phyloP scores from a whole-genome alignment of 306 rosid species.

The Malus sylvestris region DNA sequence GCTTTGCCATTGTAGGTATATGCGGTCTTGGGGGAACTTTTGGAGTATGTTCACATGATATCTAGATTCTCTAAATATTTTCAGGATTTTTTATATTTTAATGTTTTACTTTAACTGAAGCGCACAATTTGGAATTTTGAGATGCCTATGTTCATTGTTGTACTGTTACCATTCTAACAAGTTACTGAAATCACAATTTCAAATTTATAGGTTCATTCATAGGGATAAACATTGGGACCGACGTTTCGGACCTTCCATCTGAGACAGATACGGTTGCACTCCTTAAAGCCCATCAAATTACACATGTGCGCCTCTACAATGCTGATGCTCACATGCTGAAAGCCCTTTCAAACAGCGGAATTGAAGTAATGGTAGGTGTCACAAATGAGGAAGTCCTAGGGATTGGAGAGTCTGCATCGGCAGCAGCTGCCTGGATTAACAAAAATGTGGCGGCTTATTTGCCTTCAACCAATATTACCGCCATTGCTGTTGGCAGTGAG shows the following conservation, averaged over 20 bases:
- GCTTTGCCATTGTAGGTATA: neutral
- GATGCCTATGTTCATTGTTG: neutral
- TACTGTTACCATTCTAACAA: conserved; percentile 2
- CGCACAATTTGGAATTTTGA: neutral
- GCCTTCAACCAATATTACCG: conserved; percentile 80
- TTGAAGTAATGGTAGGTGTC: conserved; percentile 74
- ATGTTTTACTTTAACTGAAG: neutral
- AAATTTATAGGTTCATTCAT: conserved; percentile 73
- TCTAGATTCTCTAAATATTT: neutral
- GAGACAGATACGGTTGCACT: conserved; percentile 51
- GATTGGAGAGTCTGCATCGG: conserved; percentile 69
- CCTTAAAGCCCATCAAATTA: conserved; percentile 65
- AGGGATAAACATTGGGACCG: conserved; percentile 79
- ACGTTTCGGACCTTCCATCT: conserved; percentile 65
- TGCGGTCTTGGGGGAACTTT: neutral
- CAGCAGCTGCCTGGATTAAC: conserved; percentile 77
- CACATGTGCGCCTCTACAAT: conserved; percentile 67
- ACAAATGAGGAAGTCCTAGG: conserved; percentile 62
- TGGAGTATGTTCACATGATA: neutral
- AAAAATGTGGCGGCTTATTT: conserved; percentile 71
- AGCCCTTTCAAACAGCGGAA: conserved; percentile 63
- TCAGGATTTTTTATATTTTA: neutral
- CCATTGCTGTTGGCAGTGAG: conserved; percentile 85
- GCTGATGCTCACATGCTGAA: conserved; percentile 68
- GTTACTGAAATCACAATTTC: conserved; percentile 13